Evolutionary conservation across 139 green algal genomes (phyloP).

Genomic region (Desmodesmus armatus): DNA sequence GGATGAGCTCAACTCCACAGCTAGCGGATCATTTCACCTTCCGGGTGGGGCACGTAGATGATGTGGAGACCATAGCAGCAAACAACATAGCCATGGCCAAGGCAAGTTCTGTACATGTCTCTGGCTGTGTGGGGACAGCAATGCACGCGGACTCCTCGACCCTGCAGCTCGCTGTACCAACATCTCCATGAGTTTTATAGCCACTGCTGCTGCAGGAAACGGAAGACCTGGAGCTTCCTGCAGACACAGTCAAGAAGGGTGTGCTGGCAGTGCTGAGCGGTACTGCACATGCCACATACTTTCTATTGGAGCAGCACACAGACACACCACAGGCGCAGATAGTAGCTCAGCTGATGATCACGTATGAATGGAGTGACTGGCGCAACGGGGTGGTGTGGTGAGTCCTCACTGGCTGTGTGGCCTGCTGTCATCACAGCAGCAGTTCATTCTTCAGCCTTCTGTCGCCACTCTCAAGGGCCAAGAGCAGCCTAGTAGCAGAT

Average conservation of each 20-base stretch:
- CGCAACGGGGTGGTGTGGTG: too few relatives aligned
- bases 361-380: conserved; percentile 71
- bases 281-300: conserved; percentile 16
- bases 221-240: conserved; percentile 49
- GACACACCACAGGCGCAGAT: conserved; percentile 36
- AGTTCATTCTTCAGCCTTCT: too few relatives aligned
- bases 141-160: too few relatives aligned
- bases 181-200: background rate
- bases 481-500: too few relatives aligned
- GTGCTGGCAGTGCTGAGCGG: conserved; percentile 40
- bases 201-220: conserved; percentile 50
- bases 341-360: conserved; percentile 73
- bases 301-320: conserved; percentile 47
- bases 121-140: background rate
- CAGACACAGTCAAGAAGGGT: conserved; percentile 39
- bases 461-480: too few relatives aligned
- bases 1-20: background rate
- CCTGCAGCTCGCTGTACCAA: background rate
- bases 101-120: background rate
- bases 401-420: too few relatives aligned
- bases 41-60: too few relatives aligned
- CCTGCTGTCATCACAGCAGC: too few relatives aligned
- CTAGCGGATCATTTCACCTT: too few relatives aligned
- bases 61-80: conserved; percentile 30
- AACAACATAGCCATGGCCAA: conserved; percentile 52